Conservation (phyloP, 768 basidiomycete genomes). For the Leccinum boreale region DNA sequence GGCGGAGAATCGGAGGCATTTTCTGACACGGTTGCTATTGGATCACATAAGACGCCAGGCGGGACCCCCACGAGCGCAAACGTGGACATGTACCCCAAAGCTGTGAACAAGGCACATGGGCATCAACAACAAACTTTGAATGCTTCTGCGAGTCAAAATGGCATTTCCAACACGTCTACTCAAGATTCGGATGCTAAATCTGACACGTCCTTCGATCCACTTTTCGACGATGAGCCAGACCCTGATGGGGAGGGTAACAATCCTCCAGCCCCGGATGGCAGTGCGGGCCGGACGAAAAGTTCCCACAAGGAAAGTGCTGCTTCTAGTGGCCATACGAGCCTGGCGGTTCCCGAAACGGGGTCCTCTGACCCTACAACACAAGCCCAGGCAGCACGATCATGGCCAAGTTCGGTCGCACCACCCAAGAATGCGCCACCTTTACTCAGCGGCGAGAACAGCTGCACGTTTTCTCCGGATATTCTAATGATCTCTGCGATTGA, state of each 20-base stretch:
- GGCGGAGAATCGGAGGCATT: constrained; percentile 19
- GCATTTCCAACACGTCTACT: constrained; percentile 19
- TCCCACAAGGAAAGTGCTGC: constrained; percentile 13
- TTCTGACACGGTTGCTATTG: constrained; percentile 8
- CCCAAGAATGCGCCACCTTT: constrained; percentile 78
- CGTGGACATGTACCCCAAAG: constrained; percentile 20
- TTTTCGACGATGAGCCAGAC: constrained; percentile 86
- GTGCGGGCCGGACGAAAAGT: constrained; percentile 14
- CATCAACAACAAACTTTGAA: constrained; percentile 12
- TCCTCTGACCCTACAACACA: constrained; percentile 20
- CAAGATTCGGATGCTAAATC: constrained; percentile 64
- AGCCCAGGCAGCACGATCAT: constrained; percentile 22
- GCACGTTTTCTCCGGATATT: constrained; percentile 73
- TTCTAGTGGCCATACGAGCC: constrained; percentile 16
- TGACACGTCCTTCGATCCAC: constrained; percentile 79
- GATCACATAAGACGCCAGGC: constrained; percentile 9
- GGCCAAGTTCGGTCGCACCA: constrained; percentile 41
- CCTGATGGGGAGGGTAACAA: constrained; percentile 46
- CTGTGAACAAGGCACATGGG: constrained; percentile 19
- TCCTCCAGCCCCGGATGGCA: constrained; percentile 13
- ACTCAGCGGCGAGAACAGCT: constrained; percentile 57
- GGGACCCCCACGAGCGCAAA: constrained; percentile 18
- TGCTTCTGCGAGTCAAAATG: constrained; percentile 22
- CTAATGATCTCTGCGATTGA: constrained; percentile 89
- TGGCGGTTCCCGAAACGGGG: constrained; percentile 30